Base-by-base conservation (phyloP, 192 early-diverging fungal species). In the Glomus cerebriforme region DNA sequence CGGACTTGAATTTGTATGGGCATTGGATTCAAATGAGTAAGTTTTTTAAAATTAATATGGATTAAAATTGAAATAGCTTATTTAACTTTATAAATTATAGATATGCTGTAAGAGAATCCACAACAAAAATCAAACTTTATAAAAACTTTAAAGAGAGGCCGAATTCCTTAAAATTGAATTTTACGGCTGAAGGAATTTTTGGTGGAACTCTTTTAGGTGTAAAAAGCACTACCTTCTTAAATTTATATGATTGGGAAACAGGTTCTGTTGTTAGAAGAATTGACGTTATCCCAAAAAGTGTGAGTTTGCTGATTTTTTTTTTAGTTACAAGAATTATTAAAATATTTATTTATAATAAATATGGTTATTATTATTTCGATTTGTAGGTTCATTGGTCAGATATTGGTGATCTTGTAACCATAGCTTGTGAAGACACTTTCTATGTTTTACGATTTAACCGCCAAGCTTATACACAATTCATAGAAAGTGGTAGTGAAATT, bases 241-340 rank as follows among this genome's bases (percentile, higher is more conserved):
- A 94, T 83, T 94, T 99, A 62, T 97, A 98, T 77, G 98, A 99
- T 86, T 99, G 98, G 98, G 97, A 99, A 66, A 95, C 93, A 26
- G 96, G 96, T 43, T 83, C 88, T 5, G 84, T 93, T 54, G 95
- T 97, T 32, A 95, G 98, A 43, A 92, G 97, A 60, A 96, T 99
- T 72, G 98, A 99, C 73, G 95, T 96, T 13, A 93, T 94, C 6
- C 89, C 95, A 26, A 93, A 91, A 79, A 92, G 85, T 81, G 92
- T 91, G 80, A 79, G 82, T 77, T 39, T 47, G 3, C 35, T 24
- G 0, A 62, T 58, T 63, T 24, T 37, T 31, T n/a, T n/a, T n/a
- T n/a, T n/a, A n/a, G n/a, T n/a, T n/a, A n/a, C n/a, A n/a, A n/a
- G n/a, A n/a, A n/a, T n/a, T n/a, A n/a, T n/a, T n/a, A n/a, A n/a